phyloP scores from a whole-genome alignment of 805 yeast genomes.

The Pichia nanzhaoensis region DNA sequence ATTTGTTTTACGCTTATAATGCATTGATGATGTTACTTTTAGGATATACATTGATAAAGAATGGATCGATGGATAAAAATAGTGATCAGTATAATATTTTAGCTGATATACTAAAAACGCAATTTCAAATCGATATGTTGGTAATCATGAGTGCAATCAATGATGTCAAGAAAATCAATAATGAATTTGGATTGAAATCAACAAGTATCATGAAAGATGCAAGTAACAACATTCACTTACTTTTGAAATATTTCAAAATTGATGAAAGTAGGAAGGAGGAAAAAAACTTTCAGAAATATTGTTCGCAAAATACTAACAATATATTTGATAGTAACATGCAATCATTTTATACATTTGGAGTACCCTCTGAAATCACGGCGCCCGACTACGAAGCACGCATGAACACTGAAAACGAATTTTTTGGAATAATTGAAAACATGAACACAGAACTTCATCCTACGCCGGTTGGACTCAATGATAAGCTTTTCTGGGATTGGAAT shows the following conservation, averaged over 20 bases:
- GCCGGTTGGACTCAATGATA: constrained; percentile 2
- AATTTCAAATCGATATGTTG: constrained; percentile 9
- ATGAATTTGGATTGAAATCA: constrained; percentile 12
- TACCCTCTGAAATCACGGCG: not conserved
- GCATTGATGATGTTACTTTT: constrained; percentile 31
- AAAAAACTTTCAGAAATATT: too few relatives aligned
- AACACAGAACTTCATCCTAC: constrained; percentile 3
- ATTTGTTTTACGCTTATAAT: constrained; percentile 33
- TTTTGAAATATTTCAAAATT: constrained; percentile 17
- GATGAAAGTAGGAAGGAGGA: not conserved
- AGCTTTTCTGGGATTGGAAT: constrained; percentile 10
- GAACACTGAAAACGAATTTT: constrained; percentile 7
- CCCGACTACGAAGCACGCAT: not conserved
- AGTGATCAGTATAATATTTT: constrained; percentile 8
- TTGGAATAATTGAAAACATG: constrained; percentile 4
- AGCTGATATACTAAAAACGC: constrained; percentile 5
- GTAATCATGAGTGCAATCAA: constrained; percentile 15
- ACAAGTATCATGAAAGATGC: constrained; percentile 30
- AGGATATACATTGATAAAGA: constrained; percentile 25
- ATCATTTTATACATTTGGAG: too few relatives aligned
- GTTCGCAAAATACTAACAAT: not conserved
- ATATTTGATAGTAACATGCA: too few relatives aligned
- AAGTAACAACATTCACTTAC: constrained; percentile 27
- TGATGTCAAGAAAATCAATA: constrained; percentile 15
- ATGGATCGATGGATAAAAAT: constrained; percentile 6